These are phyloP conservation scores for Acacia melanoxylon DNA, from an alignment of 306 rosid genomes.

Conservation along the genomic window DNA sequence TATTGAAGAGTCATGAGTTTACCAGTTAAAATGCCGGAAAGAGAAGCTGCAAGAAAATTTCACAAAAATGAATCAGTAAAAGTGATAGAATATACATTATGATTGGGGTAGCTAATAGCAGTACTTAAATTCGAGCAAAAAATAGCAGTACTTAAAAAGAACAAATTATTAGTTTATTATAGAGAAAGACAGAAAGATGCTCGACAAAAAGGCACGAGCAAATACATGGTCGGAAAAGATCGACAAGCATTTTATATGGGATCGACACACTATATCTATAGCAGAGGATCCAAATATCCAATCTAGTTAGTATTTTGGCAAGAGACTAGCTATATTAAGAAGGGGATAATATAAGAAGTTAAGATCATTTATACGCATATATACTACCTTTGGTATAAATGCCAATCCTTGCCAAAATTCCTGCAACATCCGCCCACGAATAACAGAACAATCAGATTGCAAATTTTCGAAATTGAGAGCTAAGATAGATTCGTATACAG, in stretches of 20 bases:
- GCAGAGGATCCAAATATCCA: background rate
- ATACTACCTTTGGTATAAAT: background rate
- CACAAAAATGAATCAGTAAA: background rate
- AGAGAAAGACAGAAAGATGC: background rate
- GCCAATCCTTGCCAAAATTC: background rate
- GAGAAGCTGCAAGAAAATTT: conserved; percentile 8
- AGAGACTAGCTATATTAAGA: background rate
- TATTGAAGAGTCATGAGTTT: background rate
- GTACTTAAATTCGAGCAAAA: too few species aligned
- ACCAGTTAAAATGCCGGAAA: background rate
- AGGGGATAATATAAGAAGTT: background rate
- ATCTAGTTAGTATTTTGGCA: background rate
- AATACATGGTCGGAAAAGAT: too few species aligned
- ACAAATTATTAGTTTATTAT: background rate
- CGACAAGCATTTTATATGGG: background rate
- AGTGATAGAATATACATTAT: background rate
- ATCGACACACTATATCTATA: background rate
- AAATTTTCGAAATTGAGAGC: background rate
- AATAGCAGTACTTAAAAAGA: background rate
- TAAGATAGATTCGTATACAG: too few species aligned
- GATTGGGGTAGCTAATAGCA: background rate
- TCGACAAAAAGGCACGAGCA: background rate
- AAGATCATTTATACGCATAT: background rate
- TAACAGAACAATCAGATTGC: background rate
- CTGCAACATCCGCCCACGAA: background rate